Conservation (phyloP, 2,329 filamentous ascomycete genomes). For the Thielaviopsis punctulata region DNA sequence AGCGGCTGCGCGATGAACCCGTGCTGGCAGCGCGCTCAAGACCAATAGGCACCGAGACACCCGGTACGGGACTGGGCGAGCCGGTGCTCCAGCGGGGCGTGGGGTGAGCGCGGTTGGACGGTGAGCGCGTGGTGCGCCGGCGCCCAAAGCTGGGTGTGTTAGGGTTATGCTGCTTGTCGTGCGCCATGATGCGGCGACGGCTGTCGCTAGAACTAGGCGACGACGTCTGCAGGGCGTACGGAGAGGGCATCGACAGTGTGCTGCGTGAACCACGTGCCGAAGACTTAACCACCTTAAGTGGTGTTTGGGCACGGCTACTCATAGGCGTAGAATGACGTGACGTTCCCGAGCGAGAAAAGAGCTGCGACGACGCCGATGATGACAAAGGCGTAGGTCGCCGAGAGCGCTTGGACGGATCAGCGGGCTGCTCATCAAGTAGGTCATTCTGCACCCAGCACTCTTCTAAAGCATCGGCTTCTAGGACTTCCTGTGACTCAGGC, state of each 20-base stretch:
- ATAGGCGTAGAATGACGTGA: slow-evolving; percentile 21
- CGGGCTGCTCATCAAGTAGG: slow-evolving; percentile 40
- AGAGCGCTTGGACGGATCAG: background rate
- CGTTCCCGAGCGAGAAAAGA: slow-evolving; percentile 20
- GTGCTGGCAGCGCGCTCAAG: slow-evolving; percentile 7
- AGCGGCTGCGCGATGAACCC: slow-evolving; percentile 15
- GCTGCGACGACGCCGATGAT: slow-evolving; percentile 25
- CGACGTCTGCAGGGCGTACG: slow-evolving; percentile 22
- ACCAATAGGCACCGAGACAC: slow-evolving; percentile 18
- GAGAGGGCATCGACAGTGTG: slow-evolving; percentile 27
- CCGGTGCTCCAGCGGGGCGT: slow-evolving; percentile 37
- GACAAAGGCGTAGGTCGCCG: slow-evolving; percentile 15
- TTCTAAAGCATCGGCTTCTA: slow-evolving; percentile 45
- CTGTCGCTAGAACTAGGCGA: slow-evolving; percentile 20
- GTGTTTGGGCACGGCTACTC: slow-evolving; percentile 24
- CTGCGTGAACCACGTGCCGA: slow-evolving; percentile 34
- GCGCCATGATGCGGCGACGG: slow-evolving; percentile 5
- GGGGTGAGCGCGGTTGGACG: slow-evolving; percentile 29
- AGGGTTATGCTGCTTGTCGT: slow-evolving; percentile 1
- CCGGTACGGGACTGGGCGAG: slow-evolving; percentile 28
- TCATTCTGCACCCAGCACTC: slow-evolving; percentile 52
- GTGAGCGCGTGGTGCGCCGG: slow-evolving; percentile 38
- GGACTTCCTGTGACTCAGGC: slow-evolving; percentile 27
- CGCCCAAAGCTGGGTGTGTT: background rate
- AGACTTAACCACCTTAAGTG: slow-evolving; percentile 23